Percentiles rank a stretch among this genome's conserved stretches.
phyloP scores from a whole-genome alignment of 768 basidiomycete species.

The Naganishia onofrii region DNA sequence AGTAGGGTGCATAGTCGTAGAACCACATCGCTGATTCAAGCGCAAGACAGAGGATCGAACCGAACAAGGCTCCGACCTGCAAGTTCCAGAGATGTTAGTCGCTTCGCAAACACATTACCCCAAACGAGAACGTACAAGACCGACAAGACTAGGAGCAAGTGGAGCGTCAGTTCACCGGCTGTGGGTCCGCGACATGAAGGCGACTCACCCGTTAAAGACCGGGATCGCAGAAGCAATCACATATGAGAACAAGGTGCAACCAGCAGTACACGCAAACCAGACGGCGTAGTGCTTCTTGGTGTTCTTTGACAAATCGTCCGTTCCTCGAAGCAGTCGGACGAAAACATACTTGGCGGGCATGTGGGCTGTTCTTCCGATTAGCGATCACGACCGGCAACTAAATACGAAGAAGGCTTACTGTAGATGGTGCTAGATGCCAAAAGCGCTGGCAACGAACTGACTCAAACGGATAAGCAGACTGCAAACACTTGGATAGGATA shows the following conservation, averaged over 20 bases:
- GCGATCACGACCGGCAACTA: neutral
- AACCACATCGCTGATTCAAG: conserved; percentile 44
- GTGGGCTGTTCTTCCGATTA: neutral
- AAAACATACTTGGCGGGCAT: conserved; percentile 33
- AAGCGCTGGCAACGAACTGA: conserved; percentile 42
- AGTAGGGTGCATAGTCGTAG: conserved; percentile 36
- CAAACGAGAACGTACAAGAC: conserved; percentile 40
- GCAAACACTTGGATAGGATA: no score
- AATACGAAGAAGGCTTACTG: neutral
- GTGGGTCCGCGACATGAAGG: neutral
- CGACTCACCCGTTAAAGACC: conserved; percentile 33
- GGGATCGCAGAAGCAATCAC: conserved; percentile 35
- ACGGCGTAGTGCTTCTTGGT: conserved; percentile 27
- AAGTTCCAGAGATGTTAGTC: neutral
- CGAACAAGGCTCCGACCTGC: conserved; percentile 35
- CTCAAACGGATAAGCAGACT: conserved; percentile 32
- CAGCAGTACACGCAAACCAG: conserved; percentile 31
- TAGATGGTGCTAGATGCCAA: conserved; percentile 29
- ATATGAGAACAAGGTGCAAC: conserved; percentile 36
- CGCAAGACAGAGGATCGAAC: conserved; percentile 25
- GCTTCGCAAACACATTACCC: neutral
- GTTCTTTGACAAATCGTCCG: conserved; percentile 25
- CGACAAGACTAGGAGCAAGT: conserved; percentile 27
- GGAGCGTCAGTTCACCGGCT: conserved; percentile 29
- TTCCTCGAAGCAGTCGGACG: conserved; percentile 8